Evolutionary conservation across 208 protist species (phyloP).

Genomic region (Trichomonas vaginalis): DNA sequence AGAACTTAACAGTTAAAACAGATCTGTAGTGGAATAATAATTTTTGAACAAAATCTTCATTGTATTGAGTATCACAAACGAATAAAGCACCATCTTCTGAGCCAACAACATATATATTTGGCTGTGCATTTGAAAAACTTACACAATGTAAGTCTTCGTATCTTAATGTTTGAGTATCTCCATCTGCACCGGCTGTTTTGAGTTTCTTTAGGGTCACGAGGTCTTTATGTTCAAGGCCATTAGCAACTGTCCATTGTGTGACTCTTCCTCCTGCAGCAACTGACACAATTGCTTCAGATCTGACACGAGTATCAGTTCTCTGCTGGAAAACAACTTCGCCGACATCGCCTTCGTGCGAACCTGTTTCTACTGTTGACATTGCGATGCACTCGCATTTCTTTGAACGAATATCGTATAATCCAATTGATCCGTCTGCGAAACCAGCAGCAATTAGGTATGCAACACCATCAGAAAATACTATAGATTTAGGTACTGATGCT

Average conservation of each 20-base stretch:
- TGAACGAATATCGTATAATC: background rate
- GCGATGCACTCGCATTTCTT: constrained; percentile 15
- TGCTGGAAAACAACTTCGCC: background rate
- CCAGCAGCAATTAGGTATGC: background rate
- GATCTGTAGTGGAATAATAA: background rate
- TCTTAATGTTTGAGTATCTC: background rate
- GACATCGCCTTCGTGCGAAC: background rate
- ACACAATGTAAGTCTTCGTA: constrained; percentile 7
- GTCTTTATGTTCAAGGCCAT: constrained; percentile 3
- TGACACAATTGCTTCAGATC: background rate
- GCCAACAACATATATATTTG: constrained; percentile 1
- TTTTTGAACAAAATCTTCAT: constrained; percentile 10
- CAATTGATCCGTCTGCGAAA: background rate
- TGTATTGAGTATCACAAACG: constrained; percentile 2
- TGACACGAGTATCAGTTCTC: background rate
- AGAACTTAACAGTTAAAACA: background rate
- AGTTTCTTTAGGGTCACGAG: background rate
- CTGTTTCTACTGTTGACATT: background rate
- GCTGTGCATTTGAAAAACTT: background rate
- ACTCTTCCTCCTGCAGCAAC: background rate
- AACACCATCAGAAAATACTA: background rate
- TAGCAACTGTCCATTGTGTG: constrained; percentile 16
- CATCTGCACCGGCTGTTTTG: background rate
- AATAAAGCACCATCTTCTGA: constrained; percentile 6
- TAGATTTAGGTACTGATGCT: background rate